Base-by-base conservation (phyloP, 805 yeast genomes). In the Cyberlindnera galapagoensis region DNA sequence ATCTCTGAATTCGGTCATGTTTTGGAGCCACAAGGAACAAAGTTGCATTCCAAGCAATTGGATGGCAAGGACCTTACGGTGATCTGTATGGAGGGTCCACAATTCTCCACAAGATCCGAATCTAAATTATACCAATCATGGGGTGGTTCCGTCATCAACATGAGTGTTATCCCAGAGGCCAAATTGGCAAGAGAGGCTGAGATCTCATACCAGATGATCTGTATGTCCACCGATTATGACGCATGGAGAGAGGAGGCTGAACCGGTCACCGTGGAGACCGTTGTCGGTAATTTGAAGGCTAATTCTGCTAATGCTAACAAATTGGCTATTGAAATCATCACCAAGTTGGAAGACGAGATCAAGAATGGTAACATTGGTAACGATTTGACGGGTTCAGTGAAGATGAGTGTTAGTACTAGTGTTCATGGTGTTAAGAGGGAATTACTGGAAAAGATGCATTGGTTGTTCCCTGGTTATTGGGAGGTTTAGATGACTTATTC, bases 31-130 rank as follows among this genome's bases (percentile, higher is more conserved):
- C 41, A 57, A 12, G 65, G 65, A 18, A 59, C 75, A 56, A 59
- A 58, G 28, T 61, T 88, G 59, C 94, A 82, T 61, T 66, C 85
- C 33, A 79, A 75, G 57, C 62, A 56, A 34, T 63, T 85, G 31
- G 79, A 76, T 21, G 74, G 73, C 35, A 77, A 74, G 36, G 97
- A 90, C 51, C 62, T 83, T 37, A 82, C 94, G 6, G 75, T 92
- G 24, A 71, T 92, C 42, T 92, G 98, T 59, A 92, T 92, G 99
- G 99, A 90, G 62, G 99, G 99, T 26, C 99, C 99, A 4, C 95
- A 92, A 30, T 92, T 92, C 60, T 80, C 94, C 23, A 92, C 98
- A 10, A 73, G 99, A 44, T 97, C 98, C 8, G 99, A 92, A 63
- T 87, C 97, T 10, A 73, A 72, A 54, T 61, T 92, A 62, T 92